Conservation (phyloP, 148 eudicot genomes). For the Vaccinium myrtillus region DNA sequence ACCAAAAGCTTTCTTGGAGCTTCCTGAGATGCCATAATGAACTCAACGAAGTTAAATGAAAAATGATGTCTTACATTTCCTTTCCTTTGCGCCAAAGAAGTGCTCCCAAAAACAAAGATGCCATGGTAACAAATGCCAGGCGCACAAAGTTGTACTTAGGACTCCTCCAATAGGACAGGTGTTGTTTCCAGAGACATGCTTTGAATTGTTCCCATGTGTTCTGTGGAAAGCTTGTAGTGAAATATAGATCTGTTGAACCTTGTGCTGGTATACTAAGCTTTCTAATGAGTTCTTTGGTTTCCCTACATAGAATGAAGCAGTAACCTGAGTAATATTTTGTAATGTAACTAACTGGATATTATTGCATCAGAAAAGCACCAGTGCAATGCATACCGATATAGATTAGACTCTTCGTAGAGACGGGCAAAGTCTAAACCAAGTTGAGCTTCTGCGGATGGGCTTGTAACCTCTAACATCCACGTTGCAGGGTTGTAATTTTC, state of each 20-base stretch:
- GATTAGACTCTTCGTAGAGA: constrained; percentile 31
- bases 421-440: constrained; percentile 39
- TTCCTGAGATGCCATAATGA: not conserved
- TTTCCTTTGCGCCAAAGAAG: constrained; percentile 45
- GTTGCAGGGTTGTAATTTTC: constrained; percentile 57
- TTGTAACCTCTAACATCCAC: constrained; percentile 53
- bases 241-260: constrained; percentile 29
- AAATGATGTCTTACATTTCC: constrained; percentile 31
- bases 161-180: constrained; percentile 58
- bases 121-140: constrained; percentile 18
- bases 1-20: not conserved
- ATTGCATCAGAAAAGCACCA: not conserved
- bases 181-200: constrained; percentile 63
- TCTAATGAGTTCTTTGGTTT: constrained; percentile 20
- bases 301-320: not conserved
- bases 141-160: constrained; percentile 43
- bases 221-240: constrained; percentile 38
- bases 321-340: not conserved
- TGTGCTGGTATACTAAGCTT: constrained; percentile 30
- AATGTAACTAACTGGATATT: not conserved
- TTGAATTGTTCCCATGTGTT: constrained; percentile 33
- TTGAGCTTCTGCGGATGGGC: constrained; percentile 30
- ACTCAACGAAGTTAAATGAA: not conserved
- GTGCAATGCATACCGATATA: constrained; percentile 26
- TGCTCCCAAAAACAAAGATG: constrained; percentile 35